These are phyloP conservation scores for Fusarium decemcellulare DNA, from an alignment of 2,329 filamentous ascomycete species.

Conservation along the genomic window DNA sequence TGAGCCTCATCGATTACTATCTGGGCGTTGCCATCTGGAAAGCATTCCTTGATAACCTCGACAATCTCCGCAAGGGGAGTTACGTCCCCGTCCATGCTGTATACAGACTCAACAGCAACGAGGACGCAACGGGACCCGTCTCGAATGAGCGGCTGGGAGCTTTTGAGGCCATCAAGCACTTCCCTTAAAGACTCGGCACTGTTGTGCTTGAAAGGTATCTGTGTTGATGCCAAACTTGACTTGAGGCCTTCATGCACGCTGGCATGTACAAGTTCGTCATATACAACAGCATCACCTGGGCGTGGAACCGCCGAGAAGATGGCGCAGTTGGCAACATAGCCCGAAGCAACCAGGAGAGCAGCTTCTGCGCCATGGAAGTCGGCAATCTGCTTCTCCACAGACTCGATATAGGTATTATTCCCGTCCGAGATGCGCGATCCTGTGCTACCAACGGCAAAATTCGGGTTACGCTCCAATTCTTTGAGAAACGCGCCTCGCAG, in stretches of 20 bases:
- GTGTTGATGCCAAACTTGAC: conserved; percentile 62
- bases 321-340: conserved; percentile 67
- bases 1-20: conserved; percentile 72
- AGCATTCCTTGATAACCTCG: conserved; percentile 50
- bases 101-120: conserved; percentile 58
- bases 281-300: conserved; percentile 69
- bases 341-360: conserved; percentile 73
- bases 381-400: conserved; percentile 73
- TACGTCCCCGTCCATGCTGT: conserved; percentile 64
- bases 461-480: conserved; percentile 59
- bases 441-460: conserved; percentile 62
- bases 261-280: conserved; percentile 77
- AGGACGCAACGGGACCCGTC: conserved; percentile 52
- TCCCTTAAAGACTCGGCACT: conserved; percentile 50
- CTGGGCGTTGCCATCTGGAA: conserved; percentile 56
- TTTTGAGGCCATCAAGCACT: conserved; percentile 49
- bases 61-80: conserved; percentile 56
- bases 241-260: conserved; percentile 76
- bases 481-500: conserved; percentile 63
- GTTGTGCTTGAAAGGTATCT: conserved; percentile 64
- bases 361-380: conserved; percentile 70
- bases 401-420: conserved; percentile 69
- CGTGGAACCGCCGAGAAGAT: conserved; percentile 65
- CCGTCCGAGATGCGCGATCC: conserved; percentile 77
- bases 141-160: conserved; percentile 48